These are phyloP conservation scores for Canavalia ensiformis DNA, from an alignment of 306 rosid genomes.

Conservation along the genomic window DNA sequence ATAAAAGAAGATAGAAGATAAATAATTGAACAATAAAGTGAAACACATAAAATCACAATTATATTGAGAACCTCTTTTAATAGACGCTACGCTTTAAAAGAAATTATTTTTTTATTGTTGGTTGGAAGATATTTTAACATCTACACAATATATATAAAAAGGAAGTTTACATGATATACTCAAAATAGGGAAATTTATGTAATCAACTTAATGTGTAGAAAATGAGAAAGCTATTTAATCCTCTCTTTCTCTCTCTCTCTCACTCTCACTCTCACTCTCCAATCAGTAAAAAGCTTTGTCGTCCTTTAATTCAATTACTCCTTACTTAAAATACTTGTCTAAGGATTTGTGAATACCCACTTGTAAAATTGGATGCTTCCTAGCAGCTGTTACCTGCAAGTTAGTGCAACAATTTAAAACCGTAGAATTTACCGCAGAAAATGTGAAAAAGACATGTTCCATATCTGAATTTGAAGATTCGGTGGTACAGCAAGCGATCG, in stretches of 20 bases:
- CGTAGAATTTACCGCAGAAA: background rate
- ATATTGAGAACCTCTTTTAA: too few species aligned
- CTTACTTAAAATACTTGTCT: background rate
- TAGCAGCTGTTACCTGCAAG: background rate
- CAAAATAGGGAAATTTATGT: background rate
- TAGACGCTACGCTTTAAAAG: background rate
- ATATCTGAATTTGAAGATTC: background rate
- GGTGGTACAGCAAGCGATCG: background rate
- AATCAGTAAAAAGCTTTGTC: background rate
- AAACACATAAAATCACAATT: too few species aligned
- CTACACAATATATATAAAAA: background rate
- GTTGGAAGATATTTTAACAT: background rate
- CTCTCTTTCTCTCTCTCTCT: background rate
- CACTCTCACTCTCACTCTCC: background rate
- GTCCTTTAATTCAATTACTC: background rate
- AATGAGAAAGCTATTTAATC: background rate
- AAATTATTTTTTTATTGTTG: background rate
- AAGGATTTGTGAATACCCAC: background rate
- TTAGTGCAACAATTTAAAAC: conserved; percentile 21
- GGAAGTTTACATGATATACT: background rate
- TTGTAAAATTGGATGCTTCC: conserved; percentile 13
- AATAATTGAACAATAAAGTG: too few species aligned
- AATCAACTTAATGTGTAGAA: background rate
- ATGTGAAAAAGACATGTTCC: background rate
- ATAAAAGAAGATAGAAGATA: too few species aligned